These are phyloP conservation scores for Rhizophora mangle DNA, from an alignment of 345 rosid genomes.

Conservation along the genomic window DNA sequence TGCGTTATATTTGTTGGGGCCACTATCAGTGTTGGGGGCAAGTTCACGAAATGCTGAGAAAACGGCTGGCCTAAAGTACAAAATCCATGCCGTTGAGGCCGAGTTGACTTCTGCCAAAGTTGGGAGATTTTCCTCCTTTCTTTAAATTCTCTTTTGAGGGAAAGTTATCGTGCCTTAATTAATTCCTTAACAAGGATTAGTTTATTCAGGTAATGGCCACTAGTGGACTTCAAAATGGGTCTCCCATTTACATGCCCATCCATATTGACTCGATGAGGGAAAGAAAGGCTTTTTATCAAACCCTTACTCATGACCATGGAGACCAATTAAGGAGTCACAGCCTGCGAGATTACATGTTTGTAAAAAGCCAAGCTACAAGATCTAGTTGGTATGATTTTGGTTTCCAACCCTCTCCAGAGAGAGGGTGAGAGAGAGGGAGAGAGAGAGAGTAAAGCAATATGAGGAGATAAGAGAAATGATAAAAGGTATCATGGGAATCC, in stretches of 20 bases:
- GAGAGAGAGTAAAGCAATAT: background rate
- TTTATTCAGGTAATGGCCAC: constrained; percentile 35
- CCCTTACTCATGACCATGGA: constrained; percentile 34
- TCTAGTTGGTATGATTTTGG: constrained; percentile 41
- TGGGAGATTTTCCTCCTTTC: background rate
- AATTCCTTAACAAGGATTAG: background rate
- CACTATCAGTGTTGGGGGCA: constrained; percentile 12
- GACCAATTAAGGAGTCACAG: constrained; percentile 21
- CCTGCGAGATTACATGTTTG: constrained; percentile 40
- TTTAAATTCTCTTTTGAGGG: background rate
- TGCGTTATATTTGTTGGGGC: constrained; percentile 31
- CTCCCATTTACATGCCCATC: constrained; percentile 40
- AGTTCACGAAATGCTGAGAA: background rate
- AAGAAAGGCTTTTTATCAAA: constrained; percentile 18
- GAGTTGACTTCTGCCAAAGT: constrained; percentile 8
- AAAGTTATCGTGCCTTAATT: background rate
- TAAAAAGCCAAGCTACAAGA: constrained; percentile 42
- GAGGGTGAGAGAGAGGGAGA: background rate
- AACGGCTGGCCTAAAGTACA: background rate
- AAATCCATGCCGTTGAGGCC: background rate
- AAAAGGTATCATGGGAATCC: too few relatives aligned
- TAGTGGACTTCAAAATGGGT: constrained; percentile 24
- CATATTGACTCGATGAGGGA: constrained; percentile 29
- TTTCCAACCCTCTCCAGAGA: constrained; percentile 26
- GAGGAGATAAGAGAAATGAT: background rate